Percentiles rank a stretch among this genome's conserved stretches.
These are phyloP conservation scores for Metschnikowia gruessii DNA, from an alignment of 805 yeast species.

Conservation along the genomic window DNA sequence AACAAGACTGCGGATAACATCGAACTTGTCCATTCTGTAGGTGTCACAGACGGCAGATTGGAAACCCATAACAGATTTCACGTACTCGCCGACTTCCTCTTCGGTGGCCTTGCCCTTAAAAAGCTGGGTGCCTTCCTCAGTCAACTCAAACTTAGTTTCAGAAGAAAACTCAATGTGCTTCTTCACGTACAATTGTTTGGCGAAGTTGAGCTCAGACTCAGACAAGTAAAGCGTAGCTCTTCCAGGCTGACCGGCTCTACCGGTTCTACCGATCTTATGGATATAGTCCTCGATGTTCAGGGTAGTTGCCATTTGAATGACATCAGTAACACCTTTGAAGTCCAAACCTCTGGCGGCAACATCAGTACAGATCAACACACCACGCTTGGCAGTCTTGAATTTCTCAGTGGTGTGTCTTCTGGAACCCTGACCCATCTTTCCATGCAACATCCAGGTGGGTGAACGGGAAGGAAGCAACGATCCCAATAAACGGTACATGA, in stretches of 20 bases:
- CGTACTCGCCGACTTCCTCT: constrained; percentile 25
- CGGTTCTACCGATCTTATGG: constrained; percentile 95
- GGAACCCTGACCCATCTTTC: constrained; percentile 65
- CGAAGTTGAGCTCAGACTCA: constrained; percentile 54
- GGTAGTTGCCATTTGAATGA: constrained; percentile 79
- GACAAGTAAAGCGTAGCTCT: constrained; percentile 60
- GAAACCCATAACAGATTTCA: constrained; percentile 28
- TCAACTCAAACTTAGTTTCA: constrained; percentile 37
- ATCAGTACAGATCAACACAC: constrained; percentile 79
- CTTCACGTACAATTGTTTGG: constrained; percentile 43
- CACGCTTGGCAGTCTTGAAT: constrained; percentile 46
- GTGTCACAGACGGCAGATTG: constrained; percentile 25
- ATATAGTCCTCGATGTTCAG: constrained; percentile 73
- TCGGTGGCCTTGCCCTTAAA: constrained; percentile 18
- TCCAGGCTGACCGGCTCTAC: constrained; percentile 85
- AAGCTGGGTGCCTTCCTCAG: constrained; percentile 32
- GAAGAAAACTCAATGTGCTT: constrained; percentile 56
- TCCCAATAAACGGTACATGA: constrained; percentile 44
- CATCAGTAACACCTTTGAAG: constrained; percentile 83
- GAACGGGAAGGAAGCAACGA: constrained; percentile 9
- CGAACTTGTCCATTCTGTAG: constrained; percentile 14
- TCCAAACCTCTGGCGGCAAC: constrained; percentile 98
- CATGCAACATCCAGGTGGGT: constrained; percentile 50
- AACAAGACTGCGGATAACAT: constrained; percentile 12
- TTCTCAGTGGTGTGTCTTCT: constrained; percentile 59